Conservation (phyloP, 1,139 yeast species). For the Suhomyces choctaworum region DNA sequence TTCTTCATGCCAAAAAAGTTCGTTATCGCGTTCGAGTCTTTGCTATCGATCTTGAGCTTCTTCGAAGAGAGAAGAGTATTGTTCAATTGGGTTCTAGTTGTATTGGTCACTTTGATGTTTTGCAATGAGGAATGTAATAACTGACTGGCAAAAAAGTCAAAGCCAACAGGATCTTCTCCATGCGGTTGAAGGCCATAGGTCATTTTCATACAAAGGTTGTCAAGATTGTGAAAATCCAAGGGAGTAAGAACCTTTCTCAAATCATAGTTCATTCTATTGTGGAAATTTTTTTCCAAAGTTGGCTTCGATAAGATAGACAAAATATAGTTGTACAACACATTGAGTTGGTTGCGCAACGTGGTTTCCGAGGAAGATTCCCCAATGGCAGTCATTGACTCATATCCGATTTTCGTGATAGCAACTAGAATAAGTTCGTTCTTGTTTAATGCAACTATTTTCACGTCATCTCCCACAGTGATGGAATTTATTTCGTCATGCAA, state of each 20-base stretch:
- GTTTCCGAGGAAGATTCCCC: constrained; percentile 31
- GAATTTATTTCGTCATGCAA: constrained; percentile 32
- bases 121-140: constrained; percentile 32
- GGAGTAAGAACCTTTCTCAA: constrained; percentile 74
- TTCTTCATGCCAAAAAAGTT: constrained; percentile 10
- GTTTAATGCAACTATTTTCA: constrained; percentile 61
- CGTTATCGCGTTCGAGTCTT: constrained; percentile 12
- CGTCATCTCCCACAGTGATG: constrained; percentile 30
- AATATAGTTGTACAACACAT: constrained; percentile 75
- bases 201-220: constrained; percentile 59
- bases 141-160: constrained; percentile 31
- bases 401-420: constrained; percentile 58
- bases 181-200: constrained; percentile 31
- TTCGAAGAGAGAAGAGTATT: constrained; percentile 29
- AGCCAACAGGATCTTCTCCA: constrained; percentile 16
- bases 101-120: constrained; percentile 34
- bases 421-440: constrained; percentile 72
- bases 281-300: constrained; percentile 66
- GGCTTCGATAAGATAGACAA: constrained; percentile 78
- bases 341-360: constrained; percentile 55
- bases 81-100: constrained; percentile 34
- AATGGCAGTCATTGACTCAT: constrained; percentile 26
- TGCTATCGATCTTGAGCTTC: constrained; percentile 17
- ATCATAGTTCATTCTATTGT: constrained; percentile 77
- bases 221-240: constrained; percentile 63